Evolutionary conservation across 1,284 basidiomycete species (phyloP).

Genomic region (Cryptococcus sp.): DNA sequence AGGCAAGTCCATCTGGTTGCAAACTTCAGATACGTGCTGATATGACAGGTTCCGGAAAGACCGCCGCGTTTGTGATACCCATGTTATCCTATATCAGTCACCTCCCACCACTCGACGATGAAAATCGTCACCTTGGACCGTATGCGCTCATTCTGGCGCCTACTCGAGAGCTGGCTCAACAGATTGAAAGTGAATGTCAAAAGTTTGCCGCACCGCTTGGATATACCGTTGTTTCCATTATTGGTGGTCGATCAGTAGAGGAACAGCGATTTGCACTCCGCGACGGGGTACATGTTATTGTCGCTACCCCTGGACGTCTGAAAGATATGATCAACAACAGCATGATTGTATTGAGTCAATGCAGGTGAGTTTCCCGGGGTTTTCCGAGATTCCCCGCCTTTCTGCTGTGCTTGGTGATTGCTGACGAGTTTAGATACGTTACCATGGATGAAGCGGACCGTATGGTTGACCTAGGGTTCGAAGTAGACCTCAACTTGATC

Average conservation of each 20-base stretch:
- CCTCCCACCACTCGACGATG: slow-evolving; percentile 79
- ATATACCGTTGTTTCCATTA: slow-evolving; percentile 91
- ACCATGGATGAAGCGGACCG: slow-evolving; percentile 99
- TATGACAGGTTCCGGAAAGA: slow-evolving; percentile 86
- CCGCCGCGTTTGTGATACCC: slow-evolving; percentile 97
- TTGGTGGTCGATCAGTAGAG: slow-evolving; percentile 90
- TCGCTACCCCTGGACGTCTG: slow-evolving; percentile 94
- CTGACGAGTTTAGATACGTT: slow-evolving; percentile 72
- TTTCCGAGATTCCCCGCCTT: background rate
- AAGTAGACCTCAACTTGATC: slow-evolving; percentile 89
- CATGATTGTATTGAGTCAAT: slow-evolving; percentile 86
- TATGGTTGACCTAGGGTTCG: slow-evolving; percentile 98
- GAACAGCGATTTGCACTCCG: slow-evolving; percentile 95
- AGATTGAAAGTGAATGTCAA: slow-evolving; percentile 87
- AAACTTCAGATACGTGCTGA: slow-evolving; percentile 2
- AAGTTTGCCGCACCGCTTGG: slow-evolving; percentile 87
- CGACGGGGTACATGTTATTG: slow-evolving; percentile 95
- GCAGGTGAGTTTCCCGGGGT: background rate
- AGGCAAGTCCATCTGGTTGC: slow-evolving; percentile 52
- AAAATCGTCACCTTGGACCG: slow-evolving; percentile 87
- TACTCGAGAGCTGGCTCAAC: slow-evolving; percentile 95
- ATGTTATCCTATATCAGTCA: slow-evolving; percentile 91
- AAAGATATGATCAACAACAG: slow-evolving; percentile 96
- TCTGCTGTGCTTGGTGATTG: background rate
- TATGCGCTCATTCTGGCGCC: slow-evolving; percentile 92